Base-by-base conservation (phyloP, 805 yeast species). In the Candida nitratophila region DNA sequence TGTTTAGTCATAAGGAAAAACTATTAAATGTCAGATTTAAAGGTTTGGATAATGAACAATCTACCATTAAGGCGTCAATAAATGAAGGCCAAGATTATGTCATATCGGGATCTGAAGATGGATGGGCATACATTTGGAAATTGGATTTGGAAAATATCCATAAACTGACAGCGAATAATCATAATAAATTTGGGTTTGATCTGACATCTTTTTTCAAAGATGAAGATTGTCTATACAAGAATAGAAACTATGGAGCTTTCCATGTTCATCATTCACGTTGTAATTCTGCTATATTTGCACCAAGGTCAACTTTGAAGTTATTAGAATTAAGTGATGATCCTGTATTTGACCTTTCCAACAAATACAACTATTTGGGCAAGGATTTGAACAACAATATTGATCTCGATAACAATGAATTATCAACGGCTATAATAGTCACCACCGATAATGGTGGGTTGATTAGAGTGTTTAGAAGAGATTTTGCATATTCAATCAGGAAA, bases 101-200 rank as follows among this genome's bases (percentile, higher is more conserved):
- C 6, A 72, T 89, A 9, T 71, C 85, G 8, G 96, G 96, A 0
- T 84, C 95, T 12, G 96, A 90, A 58, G 93, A 90, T 63, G 87
- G 86, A 52, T 80, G 89, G 80, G 77, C 86, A 14, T 90, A 89
- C 56, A 65, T 86, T 12, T 91, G 98, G 98, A 73, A 74, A 44
- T 61, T 73, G 16, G 47, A 51, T 27, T 29, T 39, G 4, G 50
- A 46, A 8, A 47, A 43, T 15, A 5, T 51, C 4, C 31, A 41
- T 9, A 22, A 43, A 12, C n/a, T 27, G 14, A 45, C 44, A 15
- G 29, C 39, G 10, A 31, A 33, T 20, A 48, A 46, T 40, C 32
- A 46, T 44, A 52, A 65, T 64, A 50, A 73, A 65, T 56, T 70
- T 60, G 50, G 65, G 54, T 51, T 54, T 71, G 42, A 63, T 59